A percentile compares a stretch with the other conserved stretches of the same genome.
Conservation (phyloP, 2,329 filamentous ascomycete genomes). For the Trichoderma hamatum region DNA sequence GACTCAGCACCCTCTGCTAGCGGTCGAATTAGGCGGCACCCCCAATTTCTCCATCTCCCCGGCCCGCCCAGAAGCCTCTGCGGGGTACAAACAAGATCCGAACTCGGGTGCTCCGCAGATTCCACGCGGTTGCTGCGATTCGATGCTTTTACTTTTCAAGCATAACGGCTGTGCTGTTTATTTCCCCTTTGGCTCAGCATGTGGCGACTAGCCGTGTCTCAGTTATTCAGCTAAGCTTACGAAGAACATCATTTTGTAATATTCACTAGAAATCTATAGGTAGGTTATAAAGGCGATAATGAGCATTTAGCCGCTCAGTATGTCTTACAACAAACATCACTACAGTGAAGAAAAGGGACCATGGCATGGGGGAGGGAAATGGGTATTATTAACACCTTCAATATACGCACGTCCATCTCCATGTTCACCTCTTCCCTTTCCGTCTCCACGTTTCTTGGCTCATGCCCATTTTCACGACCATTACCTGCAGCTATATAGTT, state of each 20-base stretch:
- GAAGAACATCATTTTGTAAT: neutral
- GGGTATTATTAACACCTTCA: neutral
- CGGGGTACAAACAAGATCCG: neutral
- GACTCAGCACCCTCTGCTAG: neutral
- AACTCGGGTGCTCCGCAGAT: neutral
- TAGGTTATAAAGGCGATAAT: neutral
- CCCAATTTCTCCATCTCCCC: neutral
- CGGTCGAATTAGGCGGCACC: slow-evolving; percentile 1
- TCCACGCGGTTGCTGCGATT: neutral
- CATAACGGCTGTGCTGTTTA: neutral
- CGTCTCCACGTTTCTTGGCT: neutral
- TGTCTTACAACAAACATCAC: neutral
- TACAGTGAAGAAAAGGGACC: neutral
- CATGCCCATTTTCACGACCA: neutral
- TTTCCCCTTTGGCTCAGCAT: neutral
- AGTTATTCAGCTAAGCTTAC: neutral
- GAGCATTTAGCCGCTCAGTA: too few relatives aligned
- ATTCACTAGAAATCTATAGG: neutral
- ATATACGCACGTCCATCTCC: slow-evolving; percentile 3
- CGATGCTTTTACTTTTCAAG: neutral
- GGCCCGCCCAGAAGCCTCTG: slow-evolving; percentile 6
- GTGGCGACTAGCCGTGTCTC: neutral
- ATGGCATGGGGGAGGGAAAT: neutral
- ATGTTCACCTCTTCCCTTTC: slow-evolving; percentile 1
- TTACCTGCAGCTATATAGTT: neutral